Evolutionary conservation across 495 filamentous ascomycete genomes (phyloP).

Genomic region (Usnea hakonensis): DNA sequence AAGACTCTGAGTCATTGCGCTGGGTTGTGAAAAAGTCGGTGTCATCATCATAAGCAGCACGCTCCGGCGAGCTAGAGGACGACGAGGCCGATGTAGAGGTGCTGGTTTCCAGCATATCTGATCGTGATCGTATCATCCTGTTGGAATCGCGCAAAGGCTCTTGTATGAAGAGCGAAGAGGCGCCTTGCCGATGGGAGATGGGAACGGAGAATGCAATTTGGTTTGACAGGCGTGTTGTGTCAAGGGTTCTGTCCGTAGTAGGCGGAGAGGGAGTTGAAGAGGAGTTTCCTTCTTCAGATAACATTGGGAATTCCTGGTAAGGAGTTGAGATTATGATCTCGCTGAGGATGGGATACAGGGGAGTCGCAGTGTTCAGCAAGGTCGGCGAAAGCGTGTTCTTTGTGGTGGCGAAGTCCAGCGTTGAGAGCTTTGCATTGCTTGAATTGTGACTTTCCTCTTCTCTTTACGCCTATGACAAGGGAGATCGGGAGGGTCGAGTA

Average conservation of each 20-base stretch:
- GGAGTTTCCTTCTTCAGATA: not conserved
- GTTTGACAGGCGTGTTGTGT: not conserved
- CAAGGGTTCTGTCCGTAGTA: not conserved
- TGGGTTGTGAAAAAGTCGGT: constrained; percentile 83
- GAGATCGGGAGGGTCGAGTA: not conserved
- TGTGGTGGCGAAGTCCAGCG: not conserved
- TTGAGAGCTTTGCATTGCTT: not conserved
- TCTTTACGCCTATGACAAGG: not conserved
- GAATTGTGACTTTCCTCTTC: not conserved
- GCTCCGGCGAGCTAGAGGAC: constrained; percentile 75
- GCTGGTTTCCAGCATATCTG: constrained; percentile 17
- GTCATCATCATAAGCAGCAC: constrained; percentile 74
- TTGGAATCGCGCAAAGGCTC: not conserved
- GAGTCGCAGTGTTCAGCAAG: not conserved
- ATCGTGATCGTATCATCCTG: constrained; percentile 18
- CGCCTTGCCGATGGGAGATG: not conserved
- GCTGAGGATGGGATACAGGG: not conserved
- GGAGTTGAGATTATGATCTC: not conserved
- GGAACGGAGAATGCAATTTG: not conserved
- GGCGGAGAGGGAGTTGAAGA: not conserved
- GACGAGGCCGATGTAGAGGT: constrained; percentile 46
- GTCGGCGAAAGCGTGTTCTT: constrained; percentile 3
- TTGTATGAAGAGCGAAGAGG: not conserved
- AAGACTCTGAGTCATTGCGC: constrained; percentile 84
- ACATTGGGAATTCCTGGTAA: not conserved